Conservation (phyloP, 2,329 filamentous ascomycete species). For the Pestalotiopsis sp. region DNA sequence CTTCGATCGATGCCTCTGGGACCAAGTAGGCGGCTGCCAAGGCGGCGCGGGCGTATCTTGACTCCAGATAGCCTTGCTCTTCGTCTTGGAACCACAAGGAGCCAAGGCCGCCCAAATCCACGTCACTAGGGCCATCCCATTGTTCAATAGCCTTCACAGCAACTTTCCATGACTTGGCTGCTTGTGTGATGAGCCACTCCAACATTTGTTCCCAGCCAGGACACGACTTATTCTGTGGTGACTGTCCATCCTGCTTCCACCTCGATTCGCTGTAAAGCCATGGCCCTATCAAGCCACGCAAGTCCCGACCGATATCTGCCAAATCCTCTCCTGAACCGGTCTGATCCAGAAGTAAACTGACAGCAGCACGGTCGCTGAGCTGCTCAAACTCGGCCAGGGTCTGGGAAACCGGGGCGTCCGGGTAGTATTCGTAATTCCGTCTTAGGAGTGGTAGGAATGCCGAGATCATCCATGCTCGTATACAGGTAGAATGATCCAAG, state of each 20-base stretch:
- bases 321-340: constrained; percentile 46
- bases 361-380: constrained; percentile 60
- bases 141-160: constrained; percentile 66
- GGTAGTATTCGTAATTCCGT: constrained; percentile 72
- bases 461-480: constrained; percentile 71
- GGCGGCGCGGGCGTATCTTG: constrained; percentile 67
- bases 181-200: constrained; percentile 66
- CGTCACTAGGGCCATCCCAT: constrained; percentile 74
- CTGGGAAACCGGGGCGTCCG: constrained; percentile 46
- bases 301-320: constrained; percentile 59
- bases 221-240: constrained; percentile 40
- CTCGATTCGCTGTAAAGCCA: constrained; percentile 71
- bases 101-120: constrained; percentile 66
- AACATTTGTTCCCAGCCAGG: constrained; percentile 72
- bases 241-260: constrained; percentile 47
- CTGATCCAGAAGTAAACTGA: constrained; percentile 63
- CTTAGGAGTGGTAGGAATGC: constrained; percentile 70
- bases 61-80: constrained; percentile 61
- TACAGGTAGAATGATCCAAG: constrained; percentile 59
- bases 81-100: constrained; percentile 62
- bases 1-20: constrained; percentile 60
- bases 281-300: constrained; percentile 70
- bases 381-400: constrained; percentile 67
- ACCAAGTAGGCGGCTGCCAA: constrained; percentile 71
- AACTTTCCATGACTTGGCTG: constrained; percentile 62